Evolutionary conservation across 2,329 filamentous ascomycete species (phyloP).

Genomic region (Fusarium equiseti): DNA sequence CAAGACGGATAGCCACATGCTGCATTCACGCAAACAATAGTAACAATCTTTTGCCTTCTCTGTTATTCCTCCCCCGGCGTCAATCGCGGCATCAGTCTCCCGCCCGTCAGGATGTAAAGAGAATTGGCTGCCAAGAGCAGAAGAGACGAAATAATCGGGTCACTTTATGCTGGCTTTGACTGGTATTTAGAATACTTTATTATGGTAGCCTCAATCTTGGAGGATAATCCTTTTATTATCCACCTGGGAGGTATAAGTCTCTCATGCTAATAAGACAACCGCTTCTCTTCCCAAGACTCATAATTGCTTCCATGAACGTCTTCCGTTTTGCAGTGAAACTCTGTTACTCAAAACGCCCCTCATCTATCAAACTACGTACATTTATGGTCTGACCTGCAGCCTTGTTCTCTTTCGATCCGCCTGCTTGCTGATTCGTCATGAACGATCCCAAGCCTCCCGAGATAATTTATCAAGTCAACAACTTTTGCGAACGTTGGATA

Average conservation of each 20-base stretch:
- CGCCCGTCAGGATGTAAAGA: background rate
- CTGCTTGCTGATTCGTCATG: background rate
- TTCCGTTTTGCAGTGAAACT: background rate
- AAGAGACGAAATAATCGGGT: background rate
- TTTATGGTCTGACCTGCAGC: background rate
- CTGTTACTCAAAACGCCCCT: background rate
- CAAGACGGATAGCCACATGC: background rate
- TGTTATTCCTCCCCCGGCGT: background rate
- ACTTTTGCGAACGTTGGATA: background rate
- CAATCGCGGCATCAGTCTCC: background rate
- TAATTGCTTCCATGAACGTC: background rate
- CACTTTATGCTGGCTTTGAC: background rate
- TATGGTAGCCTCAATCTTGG: background rate
- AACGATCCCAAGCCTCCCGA: background rate
- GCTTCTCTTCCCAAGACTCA: background rate
- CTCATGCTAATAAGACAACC: background rate
- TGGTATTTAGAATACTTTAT: background rate
- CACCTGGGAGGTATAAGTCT: background rate
- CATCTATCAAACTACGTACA: background rate
- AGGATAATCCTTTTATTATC: background rate
- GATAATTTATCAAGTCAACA: background rate
- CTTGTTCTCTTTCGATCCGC: accelerated
- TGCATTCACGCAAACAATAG: background rate
- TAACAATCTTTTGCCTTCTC: background rate
- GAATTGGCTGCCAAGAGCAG: background rate